Base-by-base conservation (phyloP, 495 filamentous ascomycete species). In the Melanomma pulvis-pyrius region DNA sequence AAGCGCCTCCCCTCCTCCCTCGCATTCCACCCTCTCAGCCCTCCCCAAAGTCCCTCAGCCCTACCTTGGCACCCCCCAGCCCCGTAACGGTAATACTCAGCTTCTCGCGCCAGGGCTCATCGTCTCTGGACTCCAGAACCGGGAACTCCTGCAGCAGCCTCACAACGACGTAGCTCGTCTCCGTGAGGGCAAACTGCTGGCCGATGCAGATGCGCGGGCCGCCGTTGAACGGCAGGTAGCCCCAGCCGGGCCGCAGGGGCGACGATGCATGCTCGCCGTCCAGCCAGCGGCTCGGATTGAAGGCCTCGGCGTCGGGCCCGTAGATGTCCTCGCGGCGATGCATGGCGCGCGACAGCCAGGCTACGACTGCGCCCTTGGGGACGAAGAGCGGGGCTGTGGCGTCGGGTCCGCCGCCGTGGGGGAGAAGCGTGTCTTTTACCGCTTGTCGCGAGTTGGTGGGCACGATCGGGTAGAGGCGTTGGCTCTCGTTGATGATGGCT, bases 81-180 rank as follows among this genome's bases (percentile, higher is more conserved):
- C 57, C 32, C 19, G 39, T 57, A 24, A 47, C 61, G 24, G 44
- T 76, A 36, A 79, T 53, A 17, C 67, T 69, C n/a, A 73, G 32
- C 39, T 57, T 65, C 67, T 75, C 73, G 51, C 19, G 55, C 74
- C 57, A 71, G 56, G 44, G 55, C 51, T 73, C 56, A 58, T 57
- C 12, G 55, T 65, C 67, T 11, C 62, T 25, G 34, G 49, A 56
- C 64, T 84, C 75, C 47, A 89, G 76, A 48, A 75, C 65, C 46
- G 84, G 80, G 74, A 87, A 90, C 50, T 78, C 80, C 77, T 90
- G 88, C 62, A 88, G 61, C 24, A 90, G 77, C 25, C 85, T 74
- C 17, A 88, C 83, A 28, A 87, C 71, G 0, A 86, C 83, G 57
- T 82, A 84, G 1, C 74, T 74, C n/a, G 83, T 80, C 72, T 87